phyloP scores from a whole-genome alignment of 768 basidiomycete species.

The Pilatotrama ljubarskyi region DNA sequence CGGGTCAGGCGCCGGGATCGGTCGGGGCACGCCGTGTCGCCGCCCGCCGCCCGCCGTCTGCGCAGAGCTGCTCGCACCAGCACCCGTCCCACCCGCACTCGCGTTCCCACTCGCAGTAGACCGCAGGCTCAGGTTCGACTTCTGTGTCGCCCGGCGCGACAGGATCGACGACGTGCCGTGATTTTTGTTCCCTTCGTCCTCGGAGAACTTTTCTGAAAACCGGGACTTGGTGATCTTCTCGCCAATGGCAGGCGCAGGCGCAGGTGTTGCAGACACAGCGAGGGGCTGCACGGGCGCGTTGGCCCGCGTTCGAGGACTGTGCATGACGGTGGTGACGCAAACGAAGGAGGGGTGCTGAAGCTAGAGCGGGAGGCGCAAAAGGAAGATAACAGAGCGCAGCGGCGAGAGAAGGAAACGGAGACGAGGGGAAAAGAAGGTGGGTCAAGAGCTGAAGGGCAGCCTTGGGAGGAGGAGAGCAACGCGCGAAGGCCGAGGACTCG shows the following conservation, averaged over 20 bases:
- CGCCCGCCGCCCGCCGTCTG: slow-evolving; percentile 1
- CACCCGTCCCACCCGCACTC: not conserved
- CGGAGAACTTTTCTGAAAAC: slow-evolving; percentile 50
- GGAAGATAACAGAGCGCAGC: not conserved
- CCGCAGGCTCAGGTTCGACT: slow-evolving; percentile 35
- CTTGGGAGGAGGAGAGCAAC: slow-evolving; percentile 11
- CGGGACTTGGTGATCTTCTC: slow-evolving; percentile 50
- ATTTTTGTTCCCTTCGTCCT: slow-evolving; percentile 41
- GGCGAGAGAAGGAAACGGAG: slow-evolving; percentile 4
- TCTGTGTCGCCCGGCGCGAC: slow-evolving; percentile 26
- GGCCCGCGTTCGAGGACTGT: slow-evolving; percentile 15
- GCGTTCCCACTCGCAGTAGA: slow-evolving; percentile 21
- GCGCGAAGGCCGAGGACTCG: not conserved
- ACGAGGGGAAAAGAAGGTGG: slow-evolving; percentile 15
- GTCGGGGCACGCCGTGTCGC: slow-evolving; percentile 17
- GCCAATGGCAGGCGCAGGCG: slow-evolving; percentile 36
- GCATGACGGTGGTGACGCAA: slow-evolving; percentile 16
- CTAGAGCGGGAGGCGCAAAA: not conserved
- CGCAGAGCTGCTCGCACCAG: not conserved
- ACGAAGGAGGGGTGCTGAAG: not conserved
- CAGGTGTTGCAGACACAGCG: slow-evolving; percentile 40
- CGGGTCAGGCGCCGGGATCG: slow-evolving; percentile 43
- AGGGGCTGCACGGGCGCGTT: slow-evolving; percentile 27
- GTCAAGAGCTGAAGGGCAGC: slow-evolving; percentile 19
- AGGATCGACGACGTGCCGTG: slow-evolving; percentile 24